phyloP scores from a whole-genome alignment of 1,139 yeast species.

The Saccharomyces hybrid region DNA sequence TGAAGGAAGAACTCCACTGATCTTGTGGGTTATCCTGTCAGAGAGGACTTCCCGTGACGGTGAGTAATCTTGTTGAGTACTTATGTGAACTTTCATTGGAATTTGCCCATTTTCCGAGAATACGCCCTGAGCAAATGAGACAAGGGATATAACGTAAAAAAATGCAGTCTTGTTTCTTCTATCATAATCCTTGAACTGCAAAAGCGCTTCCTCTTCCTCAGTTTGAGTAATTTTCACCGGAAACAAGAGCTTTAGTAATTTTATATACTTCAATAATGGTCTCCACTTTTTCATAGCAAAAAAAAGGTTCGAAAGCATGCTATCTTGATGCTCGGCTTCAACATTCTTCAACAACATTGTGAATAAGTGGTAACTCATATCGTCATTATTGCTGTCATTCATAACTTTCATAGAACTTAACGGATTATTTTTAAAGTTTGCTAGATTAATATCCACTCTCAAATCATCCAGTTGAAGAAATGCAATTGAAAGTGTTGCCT shows the following conservation, averaged over 20 bases:
- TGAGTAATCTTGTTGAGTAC: neutral
- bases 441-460: neutral
- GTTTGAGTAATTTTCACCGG: constrained; percentile 5
- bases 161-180: constrained; percentile 6
- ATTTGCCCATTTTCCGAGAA: constrained; percentile 2
- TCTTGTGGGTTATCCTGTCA: constrained; percentile 3
- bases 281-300: constrained; percentile 3
- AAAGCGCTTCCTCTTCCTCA: neutral
- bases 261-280: constrained; percentile 4
- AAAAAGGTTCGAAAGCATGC: neutral
- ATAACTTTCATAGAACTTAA: neutral
- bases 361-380: neutral
- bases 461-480: constrained; percentile 2
- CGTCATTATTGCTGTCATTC: neutral
- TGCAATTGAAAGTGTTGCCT: constrained; percentile 13
- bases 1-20: constrained; percentile 8
- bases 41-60: constrained; percentile 1
- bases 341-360: neutral
- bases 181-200: constrained; percentile 14
- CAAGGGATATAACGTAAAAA: constrained; percentile 5
- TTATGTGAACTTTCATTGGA: neutral
- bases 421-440: neutral
- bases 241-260: constrained; percentile 9
- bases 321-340: neutral
- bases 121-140: neutral